These are phyloP conservation scores for Cladobotryum protrusum DNA, from an alignment of 2,329 filamentous ascomycete genomes.

Conservation along the genomic window DNA sequence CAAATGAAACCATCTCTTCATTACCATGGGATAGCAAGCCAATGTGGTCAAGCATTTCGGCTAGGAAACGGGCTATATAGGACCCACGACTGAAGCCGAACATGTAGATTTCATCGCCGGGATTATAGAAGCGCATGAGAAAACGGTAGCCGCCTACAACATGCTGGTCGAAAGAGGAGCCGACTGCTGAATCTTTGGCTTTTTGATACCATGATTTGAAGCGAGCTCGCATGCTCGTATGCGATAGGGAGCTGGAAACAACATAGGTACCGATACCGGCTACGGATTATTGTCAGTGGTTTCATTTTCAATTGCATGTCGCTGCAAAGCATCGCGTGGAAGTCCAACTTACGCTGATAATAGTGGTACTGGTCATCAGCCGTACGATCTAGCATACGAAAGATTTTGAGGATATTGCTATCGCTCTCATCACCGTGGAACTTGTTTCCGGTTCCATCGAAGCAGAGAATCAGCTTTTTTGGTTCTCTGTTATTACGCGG, in stretches of 20 bases:
- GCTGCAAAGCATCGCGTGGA: background rate
- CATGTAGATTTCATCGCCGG: constrained; percentile 61
- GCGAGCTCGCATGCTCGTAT: constrained; percentile 49
- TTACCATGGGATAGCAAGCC: constrained; percentile 76
- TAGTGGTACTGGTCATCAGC: constrained; percentile 58
- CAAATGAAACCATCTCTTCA: constrained; percentile 78
- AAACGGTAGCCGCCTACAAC: constrained; percentile 80
- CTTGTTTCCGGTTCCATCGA: constrained; percentile 59
- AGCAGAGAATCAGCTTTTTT: constrained; percentile 52
- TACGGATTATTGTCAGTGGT: constrained; percentile 17
- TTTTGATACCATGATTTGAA: constrained; percentile 63
- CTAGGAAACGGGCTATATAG: constrained; percentile 68
- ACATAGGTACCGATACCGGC: constrained; percentile 70
- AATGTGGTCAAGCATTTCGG: constrained; percentile 80
- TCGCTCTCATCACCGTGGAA: constrained; percentile 58
- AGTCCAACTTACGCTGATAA: constrained; percentile 48
- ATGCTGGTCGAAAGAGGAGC: constrained; percentile 74
- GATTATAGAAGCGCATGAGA: constrained; percentile 65
- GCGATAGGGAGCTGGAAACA: constrained; percentile 51
- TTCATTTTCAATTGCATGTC: background rate
- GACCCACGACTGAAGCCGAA: constrained; percentile 69
- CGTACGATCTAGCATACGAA: constrained; percentile 60
- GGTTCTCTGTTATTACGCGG: constrained; percentile 16
- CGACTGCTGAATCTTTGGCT: constrained; percentile 72
- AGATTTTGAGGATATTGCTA: constrained; percentile 64